Percentiles rank a stretch among this genome's conserved stretches.
These are phyloP conservation scores for Melanogaster broomeanus DNA, from an alignment of 768 basidiomycete species.

Conservation along the genomic window DNA sequence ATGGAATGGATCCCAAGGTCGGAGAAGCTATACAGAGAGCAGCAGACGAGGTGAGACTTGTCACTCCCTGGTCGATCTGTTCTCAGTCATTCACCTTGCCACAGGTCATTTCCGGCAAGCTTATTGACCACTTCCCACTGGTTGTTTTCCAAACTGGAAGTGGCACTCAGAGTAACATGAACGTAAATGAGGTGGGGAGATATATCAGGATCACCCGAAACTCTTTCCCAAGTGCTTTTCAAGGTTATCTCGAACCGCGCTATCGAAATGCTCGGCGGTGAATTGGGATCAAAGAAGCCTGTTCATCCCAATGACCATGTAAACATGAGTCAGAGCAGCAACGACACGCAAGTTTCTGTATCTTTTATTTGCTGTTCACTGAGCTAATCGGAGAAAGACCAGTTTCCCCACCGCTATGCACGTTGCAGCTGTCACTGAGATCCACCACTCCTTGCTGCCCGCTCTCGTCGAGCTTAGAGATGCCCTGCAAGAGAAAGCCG, in stretches of 20 bases:
- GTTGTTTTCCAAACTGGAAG: constrained; percentile 99
- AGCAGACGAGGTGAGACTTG: constrained; percentile 79
- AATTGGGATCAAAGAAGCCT: constrained; percentile 93
- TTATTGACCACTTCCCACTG: constrained; percentile 94
- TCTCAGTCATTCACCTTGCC: constrained; percentile 1
- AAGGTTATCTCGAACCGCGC: constrained; percentile 98
- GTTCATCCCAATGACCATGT: constrained; percentile 99
- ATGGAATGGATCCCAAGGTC: constrained; percentile 89
- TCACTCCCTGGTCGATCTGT: neutral
- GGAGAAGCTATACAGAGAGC: constrained; percentile 89
- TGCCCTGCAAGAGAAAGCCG: constrained; percentile 80
- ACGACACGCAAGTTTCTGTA: constrained; percentile 78
- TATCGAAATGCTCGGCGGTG: constrained; percentile 93
- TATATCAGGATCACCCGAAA: neutral
- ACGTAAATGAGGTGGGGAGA: constrained; percentile 84
- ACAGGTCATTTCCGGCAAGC: constrained; percentile 93
- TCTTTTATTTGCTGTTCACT: neutral
- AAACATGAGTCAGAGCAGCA: constrained; percentile 98
- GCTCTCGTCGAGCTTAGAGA: constrained; percentile 82
- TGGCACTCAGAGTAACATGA: constrained; percentile 99
- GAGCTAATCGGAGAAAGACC: constrained; percentile 1
- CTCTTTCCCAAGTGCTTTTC: neutral
- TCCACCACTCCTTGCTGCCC: constrained; percentile 77
- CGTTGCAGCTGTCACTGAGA: constrained; percentile 90
- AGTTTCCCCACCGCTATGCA: constrained; percentile 99